These are phyloP conservation scores for Teunomyces aglyptinius DNA, from an alignment of 805 yeast genomes.

Conservation along the genomic window DNA sequence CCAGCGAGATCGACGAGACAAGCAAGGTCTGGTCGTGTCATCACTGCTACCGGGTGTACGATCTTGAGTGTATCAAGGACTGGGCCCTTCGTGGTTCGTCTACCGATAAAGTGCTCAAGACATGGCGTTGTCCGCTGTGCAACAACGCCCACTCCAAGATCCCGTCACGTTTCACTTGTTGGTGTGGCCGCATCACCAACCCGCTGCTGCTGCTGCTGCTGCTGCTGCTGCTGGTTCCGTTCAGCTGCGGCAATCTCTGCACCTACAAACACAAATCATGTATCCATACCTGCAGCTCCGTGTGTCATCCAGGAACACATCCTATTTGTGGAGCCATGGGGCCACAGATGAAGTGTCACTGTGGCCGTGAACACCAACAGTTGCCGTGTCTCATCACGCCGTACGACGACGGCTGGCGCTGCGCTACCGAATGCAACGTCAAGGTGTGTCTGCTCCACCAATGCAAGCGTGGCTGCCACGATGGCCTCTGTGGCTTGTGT, in stretches of 20 bases:
- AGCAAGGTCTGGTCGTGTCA: conserved; percentile 78
- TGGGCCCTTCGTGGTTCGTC: conserved; percentile 84
- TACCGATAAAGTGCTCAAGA: conserved; percentile 49
- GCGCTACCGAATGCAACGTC: conserved; percentile 61
- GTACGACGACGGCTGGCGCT: conserved; percentile 63
- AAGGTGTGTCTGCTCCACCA: conserved; percentile 65
- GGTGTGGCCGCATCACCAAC: conserved; percentile 81
- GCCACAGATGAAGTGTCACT: conserved; percentile 64
- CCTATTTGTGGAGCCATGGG: conserved; percentile 77
- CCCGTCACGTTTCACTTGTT: conserved; percentile 66
- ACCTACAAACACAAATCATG: conserved; percentile 53
- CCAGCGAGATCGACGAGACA: conserved; percentile 67
- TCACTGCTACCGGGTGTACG: conserved; percentile 79
- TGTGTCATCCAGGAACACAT: conserved; percentile 91
- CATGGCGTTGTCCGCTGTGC: conserved; percentile 89
- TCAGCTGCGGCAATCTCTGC: conserved; percentile 88
- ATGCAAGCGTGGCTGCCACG: conserved; percentile 66
- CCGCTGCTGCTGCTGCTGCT: conserved; percentile 53
- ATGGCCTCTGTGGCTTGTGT: conserved; percentile 83
- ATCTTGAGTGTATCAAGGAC: conserved; percentile 75
- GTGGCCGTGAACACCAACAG: conserved; percentile 69
- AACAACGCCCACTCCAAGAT: conserved; percentile 49
- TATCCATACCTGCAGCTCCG: conserved; percentile 69
- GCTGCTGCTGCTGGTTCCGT: conserved; percentile 58
- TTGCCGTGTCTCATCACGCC: conserved; percentile 74